Conservation (phyloP, 2,329 filamentous ascomycete species). For the Rasamsonia emersonii region DNA sequence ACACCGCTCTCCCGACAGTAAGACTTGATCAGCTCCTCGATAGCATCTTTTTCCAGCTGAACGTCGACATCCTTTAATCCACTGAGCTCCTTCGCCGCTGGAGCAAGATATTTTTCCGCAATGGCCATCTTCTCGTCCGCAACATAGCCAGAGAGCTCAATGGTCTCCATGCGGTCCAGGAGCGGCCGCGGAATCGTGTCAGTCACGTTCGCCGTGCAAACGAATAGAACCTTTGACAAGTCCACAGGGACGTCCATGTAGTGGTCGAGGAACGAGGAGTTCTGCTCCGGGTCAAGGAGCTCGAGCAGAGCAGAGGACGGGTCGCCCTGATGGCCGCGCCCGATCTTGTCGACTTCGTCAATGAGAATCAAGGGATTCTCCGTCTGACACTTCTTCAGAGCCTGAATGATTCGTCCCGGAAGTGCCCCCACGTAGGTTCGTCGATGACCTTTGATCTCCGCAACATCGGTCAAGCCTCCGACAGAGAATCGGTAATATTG, state of each 20-base stretch:
- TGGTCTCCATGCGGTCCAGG: slow-evolving; percentile 95
- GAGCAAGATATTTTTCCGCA: slow-evolving; percentile 83
- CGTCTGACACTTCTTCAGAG: slow-evolving; percentile 96
- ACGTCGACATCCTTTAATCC: slow-evolving; percentile 88
- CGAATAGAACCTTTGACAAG: slow-evolving; percentile 93
- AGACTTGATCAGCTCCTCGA: slow-evolving; percentile 94
- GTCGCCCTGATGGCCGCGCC: slow-evolving; percentile 90
- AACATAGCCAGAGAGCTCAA: slow-evolving; percentile 91
- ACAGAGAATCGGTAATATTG: slow-evolving; percentile 99
- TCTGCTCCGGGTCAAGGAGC: slow-evolving; percentile 91
- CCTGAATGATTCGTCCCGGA: slow-evolving; percentile 94
- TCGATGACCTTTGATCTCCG: slow-evolving; percentile 96
- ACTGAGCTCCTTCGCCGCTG: slow-evolving; percentile 87
- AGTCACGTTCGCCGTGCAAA: slow-evolving; percentile 98
- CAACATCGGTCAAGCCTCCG: slow-evolving; percentile 91
- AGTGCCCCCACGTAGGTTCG: slow-evolving; percentile 94
- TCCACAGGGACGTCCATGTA: slow-evolving; percentile 99
- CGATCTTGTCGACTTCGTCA: slow-evolving; percentile 97
- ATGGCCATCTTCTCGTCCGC: slow-evolving; percentile 99
- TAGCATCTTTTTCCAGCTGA: slow-evolving; percentile 73
- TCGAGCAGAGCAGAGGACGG: slow-evolving; percentile 91
- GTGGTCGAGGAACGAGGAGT: slow-evolving; percentile 93
- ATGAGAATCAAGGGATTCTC: slow-evolving; percentile 96
- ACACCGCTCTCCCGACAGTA: slow-evolving; percentile 97
- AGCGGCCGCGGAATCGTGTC: slow-evolving; percentile 93